A percentile compares a stretch with the other conserved stretches of the same genome.
These are phyloP conservation scores for Cytospora paraplurivora DNA, from an alignment of 2,329 filamentous ascomycete genomes.

Conservation along the genomic window DNA sequence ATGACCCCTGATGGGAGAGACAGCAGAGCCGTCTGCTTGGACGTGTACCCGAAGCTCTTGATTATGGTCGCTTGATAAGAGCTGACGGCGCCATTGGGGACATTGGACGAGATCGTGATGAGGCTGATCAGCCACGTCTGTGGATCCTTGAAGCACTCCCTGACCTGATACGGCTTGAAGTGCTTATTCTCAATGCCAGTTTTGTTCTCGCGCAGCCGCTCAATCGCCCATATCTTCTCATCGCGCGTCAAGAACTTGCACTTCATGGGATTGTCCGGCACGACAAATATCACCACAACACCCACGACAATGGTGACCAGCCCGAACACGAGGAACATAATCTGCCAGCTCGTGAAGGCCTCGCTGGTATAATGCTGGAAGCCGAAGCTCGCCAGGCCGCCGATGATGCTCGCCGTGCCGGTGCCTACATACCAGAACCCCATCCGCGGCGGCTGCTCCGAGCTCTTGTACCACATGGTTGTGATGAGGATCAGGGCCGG, in stretches of 20 bases:
- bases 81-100: conserved; percentile 31
- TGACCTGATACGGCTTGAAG: conserved; percentile 64
- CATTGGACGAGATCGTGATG: conserved; percentile 29
- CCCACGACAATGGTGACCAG: conserved; percentile 27
- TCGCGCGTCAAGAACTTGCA: conserved; percentile 20
- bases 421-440: conserved; percentile 41
- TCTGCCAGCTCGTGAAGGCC: conserved; percentile 30
- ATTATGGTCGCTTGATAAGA: conserved; percentile 31
- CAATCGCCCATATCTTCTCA: conserved; percentile 31
- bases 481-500: conserved; percentile 45
- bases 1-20: conserved; percentile 42
- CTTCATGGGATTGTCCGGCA: conserved; percentile 27
- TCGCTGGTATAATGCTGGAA: conserved; percentile 35
- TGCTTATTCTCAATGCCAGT: conserved; percentile 71
- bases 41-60: conserved; percentile 30
- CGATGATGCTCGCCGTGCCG: conserved; percentile 36
- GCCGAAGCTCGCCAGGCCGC: conserved; percentile 36
- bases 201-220: conserved; percentile 62
- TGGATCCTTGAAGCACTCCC: conserved; percentile 26
- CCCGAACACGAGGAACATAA: conserved; percentile 29
- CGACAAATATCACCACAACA: conserved; percentile 18
- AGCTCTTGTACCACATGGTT: conserved; percentile 41
- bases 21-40: conserved; percentile 36
- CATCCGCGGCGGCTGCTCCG: conserved; percentile 38
- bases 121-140: conserved; percentile 31